phyloP scores from a whole-genome alignment of 2,329 filamentous ascomycete genomes.

The Kalmusia sp. region DNA sequence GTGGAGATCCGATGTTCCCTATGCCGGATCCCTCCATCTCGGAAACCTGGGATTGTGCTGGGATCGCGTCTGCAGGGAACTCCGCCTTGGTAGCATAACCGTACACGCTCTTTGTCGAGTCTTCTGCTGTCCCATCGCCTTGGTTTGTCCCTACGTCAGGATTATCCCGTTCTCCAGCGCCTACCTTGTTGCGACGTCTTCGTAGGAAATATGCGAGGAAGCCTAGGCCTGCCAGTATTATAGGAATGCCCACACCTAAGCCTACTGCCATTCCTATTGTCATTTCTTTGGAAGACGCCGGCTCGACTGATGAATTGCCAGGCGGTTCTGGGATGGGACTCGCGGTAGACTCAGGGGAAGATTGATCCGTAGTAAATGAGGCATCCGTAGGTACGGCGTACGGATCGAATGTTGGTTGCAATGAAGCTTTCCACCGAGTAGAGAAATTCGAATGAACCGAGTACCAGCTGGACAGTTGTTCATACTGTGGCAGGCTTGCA shows the following conservation, averaged over 20 bases:
- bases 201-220: constrained; percentile 7
- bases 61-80: constrained; percentile 7
- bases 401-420: no score
- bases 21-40: constrained; percentile 12
- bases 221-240: constrained; percentile 7
- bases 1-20: not conserved
- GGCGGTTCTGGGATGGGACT: not conserved
- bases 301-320: not conserved
- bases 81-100: constrained; percentile 16
- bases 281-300: not conserved
- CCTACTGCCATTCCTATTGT: constrained; percentile 5
- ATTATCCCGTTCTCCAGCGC: not conserved
- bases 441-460: constrained; percentile 2
- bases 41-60: not conserved
- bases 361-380: not conserved
- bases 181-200: not conserved
- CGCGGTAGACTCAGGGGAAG: not conserved
- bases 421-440: not conserved
- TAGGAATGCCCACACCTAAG: constrained; percentile 11
- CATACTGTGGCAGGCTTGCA: constrained; percentile 8
- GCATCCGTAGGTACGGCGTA: not conserved
- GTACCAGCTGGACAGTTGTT: constrained; percentile 9
- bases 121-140: not conserved
- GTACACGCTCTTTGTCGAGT: not conserved
- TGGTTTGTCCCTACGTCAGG: not conserved